A percentile compares a stretch with the other conserved stretches of the same genome.
Conservation (phyloP, 805 yeast genomes). For the Yarrowia hollandica region DNA sequence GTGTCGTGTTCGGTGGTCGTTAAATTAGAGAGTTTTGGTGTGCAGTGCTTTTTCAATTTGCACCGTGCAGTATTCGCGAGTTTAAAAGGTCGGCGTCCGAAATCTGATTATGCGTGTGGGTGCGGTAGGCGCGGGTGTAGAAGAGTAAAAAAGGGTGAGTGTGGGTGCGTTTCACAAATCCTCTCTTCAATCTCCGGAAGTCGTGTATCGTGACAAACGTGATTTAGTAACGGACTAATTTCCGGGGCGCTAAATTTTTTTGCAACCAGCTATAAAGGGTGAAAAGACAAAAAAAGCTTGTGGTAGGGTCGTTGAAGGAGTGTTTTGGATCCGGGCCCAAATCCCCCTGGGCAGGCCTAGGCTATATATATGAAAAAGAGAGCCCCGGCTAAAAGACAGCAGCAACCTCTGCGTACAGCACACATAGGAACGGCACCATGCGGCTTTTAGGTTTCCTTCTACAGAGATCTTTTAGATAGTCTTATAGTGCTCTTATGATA, state of each 20-base stretch:
- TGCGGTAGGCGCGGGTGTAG: neutral
- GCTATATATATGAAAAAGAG: slow-evolving; percentile 11
- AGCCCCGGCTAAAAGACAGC: neutral
- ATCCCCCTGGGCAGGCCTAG: too few species aligned
- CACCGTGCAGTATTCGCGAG: slow-evolving; percentile 14
- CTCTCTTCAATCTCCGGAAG: too few species aligned
- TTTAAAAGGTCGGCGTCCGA: slow-evolving; percentile 1
- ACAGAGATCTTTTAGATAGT: slow-evolving; percentile 21
- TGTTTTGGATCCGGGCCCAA: slow-evolving; percentile 8
- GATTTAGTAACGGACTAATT: neutral
- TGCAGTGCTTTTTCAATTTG: slow-evolving; percentile 5
- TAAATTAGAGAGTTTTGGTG: too few species aligned
- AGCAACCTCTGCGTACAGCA: slow-evolving; percentile 16
- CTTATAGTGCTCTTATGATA: too few species aligned
- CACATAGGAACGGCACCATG: slow-evolving; percentile 24
- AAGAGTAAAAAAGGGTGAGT: too few species aligned
- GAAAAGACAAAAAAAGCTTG: slow-evolving; percentile 1
- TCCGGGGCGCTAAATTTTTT: neutral
- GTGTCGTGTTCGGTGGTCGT: too few species aligned
- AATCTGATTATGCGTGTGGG: slow-evolving; percentile 1
- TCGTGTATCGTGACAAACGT: neutral
- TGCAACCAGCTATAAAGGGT: slow-evolving; percentile 1
- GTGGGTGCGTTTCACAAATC: too few species aligned
- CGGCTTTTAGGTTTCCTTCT: neutral
- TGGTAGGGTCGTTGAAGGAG: neutral